Evolutionary conservation across 371 early-diverging fungal genomes (phyloP), one percentile per base, ranked within the genome.

Genomic region (Mucor plumbeus): DNA sequence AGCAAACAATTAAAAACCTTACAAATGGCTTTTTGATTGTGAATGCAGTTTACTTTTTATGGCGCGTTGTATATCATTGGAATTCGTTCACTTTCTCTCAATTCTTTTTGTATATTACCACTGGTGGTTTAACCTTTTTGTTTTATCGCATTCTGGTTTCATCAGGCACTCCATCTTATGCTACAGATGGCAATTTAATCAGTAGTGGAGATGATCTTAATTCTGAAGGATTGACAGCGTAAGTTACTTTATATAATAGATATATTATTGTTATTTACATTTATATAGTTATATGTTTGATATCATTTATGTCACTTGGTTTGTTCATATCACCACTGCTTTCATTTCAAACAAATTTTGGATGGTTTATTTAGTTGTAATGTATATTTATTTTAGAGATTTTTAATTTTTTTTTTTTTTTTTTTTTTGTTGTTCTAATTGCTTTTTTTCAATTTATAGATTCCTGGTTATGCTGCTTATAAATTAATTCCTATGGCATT

Each of bases 291-390:
- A 93, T 69, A 90, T 92, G 82, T 93, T 94, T 76, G 94, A 94
- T 65, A 88, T 92, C 56, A 89, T 94, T 61, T 93, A 94, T 67
- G 82, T 94, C 36, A 90, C 93, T 21, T 94, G 94, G 94, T 84
- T 89, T 65, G 89, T 89, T 21, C 92, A 92, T 68, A 71, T 92
- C 44, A 81, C 87, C 17, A 89, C 90, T 38, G 83, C 92, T 57
- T 77, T 90, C 40, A 74, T 84, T 26, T 88, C 89, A 17, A 76
- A 73, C 61, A 88, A 88, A 76, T 86, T 90, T 61, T 94, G 93
- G 94, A 82, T 80, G 68, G 72, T 87, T 54, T 92, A 91, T 59
- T 68, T 89, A 38, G 76, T 82, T 61, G 89, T 87, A 85, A 80
- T 77, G 5, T 7, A 7, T 35, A 15, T 35, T 7, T 6, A 21